Evolutionary conservation across 306 rosid genomes (phyloP), one percentile per base, ranked within the genome.

Genomic region (Sicyos edulis): DNA sequence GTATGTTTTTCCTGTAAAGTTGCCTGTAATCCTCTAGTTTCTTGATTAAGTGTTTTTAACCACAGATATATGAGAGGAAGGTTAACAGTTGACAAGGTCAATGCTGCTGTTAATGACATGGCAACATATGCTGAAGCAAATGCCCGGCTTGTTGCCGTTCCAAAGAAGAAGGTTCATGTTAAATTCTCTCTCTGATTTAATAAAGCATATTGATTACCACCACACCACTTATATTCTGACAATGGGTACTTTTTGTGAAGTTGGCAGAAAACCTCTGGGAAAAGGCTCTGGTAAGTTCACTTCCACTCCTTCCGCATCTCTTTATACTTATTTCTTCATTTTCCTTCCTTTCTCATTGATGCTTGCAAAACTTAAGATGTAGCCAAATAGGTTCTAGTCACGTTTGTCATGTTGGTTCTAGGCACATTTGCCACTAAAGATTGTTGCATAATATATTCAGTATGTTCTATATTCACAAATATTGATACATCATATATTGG

Each of bases 61-160:
- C 70, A 56, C 87, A 92, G 96, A 79, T 92, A 92, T 77, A 92
- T 92, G 98, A 92, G 84, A 84, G 98, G 98, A 74, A 87, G 98
- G 85, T 91, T 92, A 73, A 90, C 98, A 64, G 74, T 88, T 14
- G 98, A 92, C 62, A 92, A 92, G 88, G 88, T 90, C 74, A 92
- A 92, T 61, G 90, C 91, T 70, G 96, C 96, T 45, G 73, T 88
- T 60, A 85, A 65, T 80, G 96, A 90, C 82, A 92, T 88, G 91
- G 96, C 84, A 40, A 76, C 90, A 68, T 90, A 83, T 77, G 96
- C 96, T 13, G 96, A 92, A 86, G 87, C 93, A 72, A 92, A 85
- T 75, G 86, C 89, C 73, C 93, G 82, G 71, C 86, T 92, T 71
- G 80, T 90, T 47, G 71, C 74, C 61, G 91, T 92, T 56, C 91